phyloP scores from a whole-genome alignment of 2,329 filamentous ascomycete species.

The Cadophora sp. region DNA sequence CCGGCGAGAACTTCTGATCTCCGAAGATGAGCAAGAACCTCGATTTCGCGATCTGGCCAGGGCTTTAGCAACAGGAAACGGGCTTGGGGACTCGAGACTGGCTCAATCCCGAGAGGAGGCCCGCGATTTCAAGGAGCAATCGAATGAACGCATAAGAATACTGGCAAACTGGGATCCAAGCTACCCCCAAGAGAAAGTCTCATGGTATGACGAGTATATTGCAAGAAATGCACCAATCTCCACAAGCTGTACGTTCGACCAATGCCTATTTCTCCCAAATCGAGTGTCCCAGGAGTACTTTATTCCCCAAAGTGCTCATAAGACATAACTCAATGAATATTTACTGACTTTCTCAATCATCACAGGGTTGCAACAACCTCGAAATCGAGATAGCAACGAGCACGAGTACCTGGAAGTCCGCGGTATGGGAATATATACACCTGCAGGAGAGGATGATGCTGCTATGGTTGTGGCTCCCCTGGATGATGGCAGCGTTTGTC shows the following conservation, averaged over 20 bases:
- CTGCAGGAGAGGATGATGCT: constrained; percentile 58
- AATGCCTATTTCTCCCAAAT: no score
- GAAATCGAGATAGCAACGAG: constrained; percentile 48
- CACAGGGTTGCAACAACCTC: constrained; percentile 77
- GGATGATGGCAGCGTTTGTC: constrained; percentile 84
- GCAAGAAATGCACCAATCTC: constrained; percentile 78
- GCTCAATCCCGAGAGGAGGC: constrained; percentile 33
- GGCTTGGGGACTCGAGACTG: constrained; percentile 39
- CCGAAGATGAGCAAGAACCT: constrained; percentile 47
- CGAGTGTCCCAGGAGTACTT: no score
- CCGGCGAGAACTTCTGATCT: constrained; percentile 52
- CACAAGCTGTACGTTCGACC: no score
- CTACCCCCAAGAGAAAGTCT: constrained; percentile 72
- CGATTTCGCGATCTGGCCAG: constrained; percentile 44
- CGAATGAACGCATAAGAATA: constrained; percentile 58
- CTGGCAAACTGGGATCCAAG: constrained; percentile 85
- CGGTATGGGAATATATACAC: constrained; percentile 73
- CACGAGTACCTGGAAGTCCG: constrained; percentile 68
- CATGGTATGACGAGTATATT: constrained; percentile 91
- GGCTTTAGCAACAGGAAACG: constrained; percentile 40
- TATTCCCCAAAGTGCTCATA: no score
- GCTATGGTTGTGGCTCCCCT: constrained; percentile 75
- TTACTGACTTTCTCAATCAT: no score
- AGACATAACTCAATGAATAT: no score
- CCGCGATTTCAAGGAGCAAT: constrained; percentile 35